Percentiles rank a stretch among this genome's conserved stretches.
These are phyloP conservation scores for Aspergillus quadricinctus DNA, from an alignment of 2,329 filamentous ascomycete species.

Conservation along the genomic window DNA sequence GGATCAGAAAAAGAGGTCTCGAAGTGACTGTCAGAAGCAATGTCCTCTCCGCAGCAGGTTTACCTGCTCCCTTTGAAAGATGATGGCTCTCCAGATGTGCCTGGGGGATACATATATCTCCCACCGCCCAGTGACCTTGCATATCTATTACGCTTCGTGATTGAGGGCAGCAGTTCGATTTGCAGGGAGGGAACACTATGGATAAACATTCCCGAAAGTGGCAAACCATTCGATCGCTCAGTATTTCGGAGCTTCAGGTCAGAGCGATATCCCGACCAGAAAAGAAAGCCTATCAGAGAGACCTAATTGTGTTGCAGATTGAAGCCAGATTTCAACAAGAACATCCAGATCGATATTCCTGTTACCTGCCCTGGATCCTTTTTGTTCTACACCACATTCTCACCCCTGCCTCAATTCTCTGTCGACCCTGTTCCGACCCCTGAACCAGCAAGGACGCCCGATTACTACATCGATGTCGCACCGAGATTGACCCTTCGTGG, in stretches of 20 bases:
- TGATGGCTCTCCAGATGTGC: slow-evolving; percentile 83
- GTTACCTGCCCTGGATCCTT: slow-evolving; percentile 81
- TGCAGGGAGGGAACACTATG: slow-evolving; percentile 91
- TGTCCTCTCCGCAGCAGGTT: slow-evolving; percentile 52
- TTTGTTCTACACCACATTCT: slow-evolving; percentile 90
- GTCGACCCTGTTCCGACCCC: slow-evolving; percentile 49
- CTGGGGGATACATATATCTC: slow-evolving; percentile 87
- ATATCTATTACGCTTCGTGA: slow-evolving; percentile 79
- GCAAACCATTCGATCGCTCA: slow-evolving; percentile 69
- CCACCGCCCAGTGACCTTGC: slow-evolving; percentile 69
- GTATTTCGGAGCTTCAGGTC: slow-evolving; percentile 88
- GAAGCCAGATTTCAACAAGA: slow-evolving; percentile 85
- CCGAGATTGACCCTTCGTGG: slow-evolving; percentile 73
- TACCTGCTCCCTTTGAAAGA: slow-evolving; percentile 90
- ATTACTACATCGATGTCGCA: slow-evolving; percentile 91
- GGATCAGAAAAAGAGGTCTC: not conserved
- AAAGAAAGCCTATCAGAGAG: slow-evolving; percentile 1
- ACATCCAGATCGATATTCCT: slow-evolving; percentile 83
- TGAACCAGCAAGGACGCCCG: slow-evolving; percentile 63
- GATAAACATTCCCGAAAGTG: slow-evolving; percentile 86
- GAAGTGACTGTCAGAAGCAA: not conserved
- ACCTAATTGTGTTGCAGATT: slow-evolving; percentile 49
- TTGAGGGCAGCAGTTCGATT: slow-evolving; percentile 93
- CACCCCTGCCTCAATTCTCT: slow-evolving; percentile 75
- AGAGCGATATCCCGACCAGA: slow-evolving; percentile 26